These are phyloP conservation scores for Tulasnella calospora DNA, from an alignment of 768 basidiomycete species.

Conservation along the genomic window DNA sequence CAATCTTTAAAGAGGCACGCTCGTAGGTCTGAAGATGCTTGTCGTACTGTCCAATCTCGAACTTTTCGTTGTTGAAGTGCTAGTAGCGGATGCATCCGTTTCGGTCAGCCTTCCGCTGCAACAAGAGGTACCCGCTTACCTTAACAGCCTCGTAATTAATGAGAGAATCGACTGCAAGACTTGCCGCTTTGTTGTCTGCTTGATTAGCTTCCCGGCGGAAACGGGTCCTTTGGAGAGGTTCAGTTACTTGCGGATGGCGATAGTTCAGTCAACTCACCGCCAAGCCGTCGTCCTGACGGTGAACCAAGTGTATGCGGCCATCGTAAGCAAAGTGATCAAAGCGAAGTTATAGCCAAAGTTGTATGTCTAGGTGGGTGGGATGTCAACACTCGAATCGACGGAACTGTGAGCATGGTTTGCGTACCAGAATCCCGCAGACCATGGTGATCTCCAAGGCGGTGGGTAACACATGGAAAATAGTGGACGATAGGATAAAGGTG, in stretches of 20 bases:
- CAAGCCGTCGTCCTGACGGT: conserved; percentile 94
- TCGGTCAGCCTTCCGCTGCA: not conserved
- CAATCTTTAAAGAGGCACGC: conserved; percentile 87
- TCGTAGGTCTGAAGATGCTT: conserved; percentile 81
- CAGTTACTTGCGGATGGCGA: not conserved
- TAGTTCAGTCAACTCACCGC: conserved; percentile 54
- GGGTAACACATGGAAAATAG: conserved; percentile 91
- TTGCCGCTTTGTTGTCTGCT: conserved; percentile 95
- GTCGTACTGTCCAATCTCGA: conserved; percentile 89
- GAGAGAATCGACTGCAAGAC: conserved; percentile 86
- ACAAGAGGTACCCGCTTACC: conserved; percentile 43
- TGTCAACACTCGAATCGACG: not conserved
- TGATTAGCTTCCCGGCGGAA: conserved; percentile 94
- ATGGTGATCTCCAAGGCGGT: conserved; percentile 94
- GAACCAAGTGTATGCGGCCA: conserved; percentile 94
- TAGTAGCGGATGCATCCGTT: conserved; percentile 35
- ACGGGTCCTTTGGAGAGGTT: conserved; percentile 55
- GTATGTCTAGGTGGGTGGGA: conserved; percentile 58
- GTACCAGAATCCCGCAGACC: conserved; percentile 93
- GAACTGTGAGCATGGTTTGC: conserved; percentile 32
- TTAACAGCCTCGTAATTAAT: conserved; percentile 99
- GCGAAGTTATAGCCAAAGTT: conserved; percentile 99
- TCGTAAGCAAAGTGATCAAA: conserved; percentile 74
- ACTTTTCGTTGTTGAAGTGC: conserved; percentile 97
- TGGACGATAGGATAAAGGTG: conserved; percentile 86